Evolutionary conservation across 1,139 yeast species (phyloP).

Genomic region (Scheffersomyces illinoinensis): DNA sequence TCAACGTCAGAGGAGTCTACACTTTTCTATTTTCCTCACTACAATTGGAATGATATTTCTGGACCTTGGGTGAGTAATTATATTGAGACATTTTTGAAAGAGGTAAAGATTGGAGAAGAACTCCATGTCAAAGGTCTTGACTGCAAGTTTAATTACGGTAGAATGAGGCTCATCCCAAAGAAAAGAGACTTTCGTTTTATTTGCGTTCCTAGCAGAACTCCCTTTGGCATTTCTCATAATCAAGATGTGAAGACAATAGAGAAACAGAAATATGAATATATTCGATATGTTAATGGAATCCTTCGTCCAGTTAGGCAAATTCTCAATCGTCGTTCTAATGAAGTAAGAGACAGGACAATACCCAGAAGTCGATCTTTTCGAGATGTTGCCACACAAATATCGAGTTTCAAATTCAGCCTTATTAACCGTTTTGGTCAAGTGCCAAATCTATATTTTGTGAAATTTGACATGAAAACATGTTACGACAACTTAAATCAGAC

Average conservation of each 20-base stretch:
- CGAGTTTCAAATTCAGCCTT: constrained; percentile 19
- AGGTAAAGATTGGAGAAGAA: neutral
- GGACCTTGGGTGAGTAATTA: constrained; percentile 43
- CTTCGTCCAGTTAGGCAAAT: constrained; percentile 37
- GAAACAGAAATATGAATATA: constrained; percentile 19
- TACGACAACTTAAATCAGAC: constrained; percentile 72
- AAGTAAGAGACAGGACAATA: neutral
- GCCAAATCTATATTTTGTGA: constrained; percentile 53
- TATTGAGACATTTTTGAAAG: constrained; percentile 27
- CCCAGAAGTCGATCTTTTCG: constrained; percentile 28
- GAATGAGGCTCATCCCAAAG: constrained; percentile 56
- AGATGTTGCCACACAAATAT: constrained; percentile 28
- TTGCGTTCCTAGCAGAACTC: constrained; percentile 50
- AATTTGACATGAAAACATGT: constrained; percentile 78
- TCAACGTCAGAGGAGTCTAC: constrained; percentile 40
- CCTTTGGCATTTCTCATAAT: constrained; percentile 7
- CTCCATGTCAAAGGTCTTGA: constrained; percentile 2
- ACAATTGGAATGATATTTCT: constrained; percentile 54
- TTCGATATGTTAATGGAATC: constrained; percentile 21
- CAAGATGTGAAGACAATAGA: neutral
- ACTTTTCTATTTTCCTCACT: constrained; percentile 57
- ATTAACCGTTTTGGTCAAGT: constrained; percentile 15
- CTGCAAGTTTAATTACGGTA: constrained; percentile 30
- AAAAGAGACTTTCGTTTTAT: constrained; percentile 56
- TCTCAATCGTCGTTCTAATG: constrained; percentile 8